Evolutionary conservation across 306 rosid species (phyloP), one percentile per base, ranked within the genome.

Genomic region (Pyrus bretschneideri): DNA sequence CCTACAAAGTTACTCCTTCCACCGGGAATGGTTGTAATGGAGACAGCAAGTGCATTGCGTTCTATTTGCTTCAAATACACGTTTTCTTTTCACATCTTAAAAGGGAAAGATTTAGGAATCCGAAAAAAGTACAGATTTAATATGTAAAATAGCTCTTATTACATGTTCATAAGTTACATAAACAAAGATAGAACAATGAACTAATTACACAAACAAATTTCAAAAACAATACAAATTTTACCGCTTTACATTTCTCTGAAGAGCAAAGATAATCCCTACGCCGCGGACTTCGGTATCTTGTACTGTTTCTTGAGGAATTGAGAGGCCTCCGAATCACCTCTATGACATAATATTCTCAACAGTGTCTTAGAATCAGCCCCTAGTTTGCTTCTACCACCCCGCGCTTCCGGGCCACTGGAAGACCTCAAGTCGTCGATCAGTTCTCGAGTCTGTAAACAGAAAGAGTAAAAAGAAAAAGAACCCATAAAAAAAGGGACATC

Each of bases 241-340:
- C 72, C 45, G 58, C 73, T 71, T 81, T 69, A 71, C 81, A 35
- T 52, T 52, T 51, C 17, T 25, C 9, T 18, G 31, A 22, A 60
- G 27, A 52, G 8, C 44, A 71, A 71, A 69, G 76, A 76, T 4
- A 67, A 64, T 52, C 69, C 76, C 88, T 94, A 94, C 33, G 85
- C 88, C 22, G 88, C 81, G 46, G 98, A 90, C 71, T 87, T 92
- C 2, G 97, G 98, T 33, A 95, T 89, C 84, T 89, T 95, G 92
- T 75, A 95, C 85, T 95, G 98, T 85, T 92, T 95, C 92, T 92
- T 95, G 54, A 95, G 87, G 81, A 95, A 95, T 42, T 86, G 97
- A 51, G 97, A 90, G 69, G 98, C 98, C 74, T 90, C 98, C 44
- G 97, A 81, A 76, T 92, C 97, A 77, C 84, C 81, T 76, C 98